These are phyloP conservation scores for Alternaria sp. DNA, from an alignment of 2,329 filamentous ascomycete genomes.

Conservation along the genomic window DNA sequence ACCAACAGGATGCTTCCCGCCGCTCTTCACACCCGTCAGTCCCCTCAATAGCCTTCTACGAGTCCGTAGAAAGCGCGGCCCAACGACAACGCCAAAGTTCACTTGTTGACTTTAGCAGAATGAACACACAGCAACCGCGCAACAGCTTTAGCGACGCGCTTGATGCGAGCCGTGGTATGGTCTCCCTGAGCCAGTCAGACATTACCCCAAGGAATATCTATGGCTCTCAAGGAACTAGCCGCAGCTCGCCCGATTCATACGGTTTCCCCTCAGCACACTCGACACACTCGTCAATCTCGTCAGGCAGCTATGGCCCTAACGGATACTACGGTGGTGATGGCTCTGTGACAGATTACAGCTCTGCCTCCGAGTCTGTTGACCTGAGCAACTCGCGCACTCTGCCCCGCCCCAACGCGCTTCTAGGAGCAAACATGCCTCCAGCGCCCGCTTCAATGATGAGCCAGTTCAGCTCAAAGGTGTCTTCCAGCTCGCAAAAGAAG, in stretches of 20 bases:
- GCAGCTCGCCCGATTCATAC: conserved; percentile 84
- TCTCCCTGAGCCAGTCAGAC: conserved; percentile 88
- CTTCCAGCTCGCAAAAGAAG: conserved; percentile 96
- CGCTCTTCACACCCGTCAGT: conserved; percentile 89
- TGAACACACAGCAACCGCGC: conserved; percentile 64
- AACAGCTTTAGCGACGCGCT: conserved; percentile 86
- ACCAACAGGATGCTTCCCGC: conserved; percentile 65
- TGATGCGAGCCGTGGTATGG: conserved; percentile 92
- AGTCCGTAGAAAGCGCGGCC: conserved; percentile 51
- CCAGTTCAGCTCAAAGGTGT: conserved; percentile 96
- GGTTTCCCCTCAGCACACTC: conserved; percentile 88
- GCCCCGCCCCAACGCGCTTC: conserved; percentile 75
- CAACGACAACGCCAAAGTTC: conserved; percentile 65
- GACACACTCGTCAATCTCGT: conserved; percentile 88
- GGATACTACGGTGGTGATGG: conserved; percentile 85
- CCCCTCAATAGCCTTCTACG: conserved; percentile 62
- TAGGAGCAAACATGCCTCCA: conserved; percentile 71
- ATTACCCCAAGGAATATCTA: conserved; percentile 83
- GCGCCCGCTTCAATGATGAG: conserved; percentile 98
- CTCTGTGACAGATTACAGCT: conserved; percentile 92
- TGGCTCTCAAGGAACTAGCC: conserved; percentile 67
- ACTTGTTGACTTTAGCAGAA: conserved; percentile 71
- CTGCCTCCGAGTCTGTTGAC: conserved; percentile 84
- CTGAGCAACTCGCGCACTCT: conserved; percentile 81
- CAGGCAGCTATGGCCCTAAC: conserved; percentile 77